Conservation (phyloP, 2,329 filamentous ascomycete species). For the Cercospora canescens region DNA sequence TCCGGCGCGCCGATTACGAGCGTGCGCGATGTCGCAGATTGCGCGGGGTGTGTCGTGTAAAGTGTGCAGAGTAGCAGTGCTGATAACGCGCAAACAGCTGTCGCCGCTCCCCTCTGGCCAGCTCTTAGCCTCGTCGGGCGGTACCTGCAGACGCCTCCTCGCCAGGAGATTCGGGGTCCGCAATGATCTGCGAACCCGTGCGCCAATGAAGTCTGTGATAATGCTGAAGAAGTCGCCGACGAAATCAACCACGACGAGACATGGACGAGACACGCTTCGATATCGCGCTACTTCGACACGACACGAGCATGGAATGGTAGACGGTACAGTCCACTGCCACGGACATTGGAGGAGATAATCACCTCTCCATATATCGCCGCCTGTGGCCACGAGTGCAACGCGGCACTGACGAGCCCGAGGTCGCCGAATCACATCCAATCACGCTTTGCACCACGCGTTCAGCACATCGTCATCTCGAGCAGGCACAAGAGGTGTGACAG, state of each 20-base stretch:
- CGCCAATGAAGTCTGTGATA: constrained; percentile 3
- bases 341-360: not conserved
- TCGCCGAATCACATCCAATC: not conserved
- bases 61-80: not conserved
- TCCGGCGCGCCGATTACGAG: not conserved
- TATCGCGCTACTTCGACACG: not conserved
- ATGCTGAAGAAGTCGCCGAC: not conserved
- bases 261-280: not conserved
- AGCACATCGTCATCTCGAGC: not conserved
- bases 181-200: constrained; percentile 1
- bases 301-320: not conserved
- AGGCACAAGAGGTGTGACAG: not conserved
- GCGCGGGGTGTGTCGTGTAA: not conserved
- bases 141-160: constrained; percentile 6
- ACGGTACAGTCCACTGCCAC: not conserved
- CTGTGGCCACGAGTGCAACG: not conserved
- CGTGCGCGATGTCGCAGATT: not conserved
- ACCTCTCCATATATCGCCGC: not conserved
- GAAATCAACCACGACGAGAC: not conserved
- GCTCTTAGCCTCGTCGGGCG: not conserved
- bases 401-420: not conserved
- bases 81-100: not conserved
- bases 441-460: not conserved
- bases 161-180: not conserved
- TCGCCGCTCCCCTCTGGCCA: not conserved